Conservation (phyloP, 164 flowering plant species). For the Kalanchoe fedtschenkoi region DNA sequence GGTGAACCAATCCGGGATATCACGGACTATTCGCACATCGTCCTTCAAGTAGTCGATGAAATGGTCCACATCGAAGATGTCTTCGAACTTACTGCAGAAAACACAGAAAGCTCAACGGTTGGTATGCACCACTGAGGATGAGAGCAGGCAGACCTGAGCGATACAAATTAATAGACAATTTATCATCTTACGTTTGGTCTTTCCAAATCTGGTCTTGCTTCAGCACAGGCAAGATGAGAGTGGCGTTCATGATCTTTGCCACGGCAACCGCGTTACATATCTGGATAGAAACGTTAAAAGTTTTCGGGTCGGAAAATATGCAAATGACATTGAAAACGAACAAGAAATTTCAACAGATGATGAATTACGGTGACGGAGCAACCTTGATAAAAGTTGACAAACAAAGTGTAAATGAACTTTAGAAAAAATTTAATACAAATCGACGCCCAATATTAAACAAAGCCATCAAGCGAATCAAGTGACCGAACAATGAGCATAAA, state of each 20-base stretch:
- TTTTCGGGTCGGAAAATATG: background rate
- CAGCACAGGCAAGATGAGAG: conserved; percentile 90
- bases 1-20: conserved; percentile 95
- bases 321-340: background rate
- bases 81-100: conserved; percentile 82
- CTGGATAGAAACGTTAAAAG: conserved; percentile 36
- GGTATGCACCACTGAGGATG: background rate
- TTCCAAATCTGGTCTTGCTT: conserved; percentile 99
- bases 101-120: background rate
- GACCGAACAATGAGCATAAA: too few species aligned
- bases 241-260: conserved; percentile 96
- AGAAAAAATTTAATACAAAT: background rate
- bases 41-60: conserved; percentile 94
- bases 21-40: conserved; percentile 90
- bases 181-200: conserved; percentile 82
- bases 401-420: background rate
- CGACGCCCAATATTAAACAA: background rate
- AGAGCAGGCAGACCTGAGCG: background rate
- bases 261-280: conserved; percentile 99
- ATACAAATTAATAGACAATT: background rate
- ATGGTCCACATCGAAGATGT: conserved; percentile 99
- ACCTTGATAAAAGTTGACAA: background rate
- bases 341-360: background rate
- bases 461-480: too few species aligned
- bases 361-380: background rate